phyloP scores from a whole-genome alignment of 225 moss, liverwort and hornwort species.

The Sphagnum tenellum region DNA sequence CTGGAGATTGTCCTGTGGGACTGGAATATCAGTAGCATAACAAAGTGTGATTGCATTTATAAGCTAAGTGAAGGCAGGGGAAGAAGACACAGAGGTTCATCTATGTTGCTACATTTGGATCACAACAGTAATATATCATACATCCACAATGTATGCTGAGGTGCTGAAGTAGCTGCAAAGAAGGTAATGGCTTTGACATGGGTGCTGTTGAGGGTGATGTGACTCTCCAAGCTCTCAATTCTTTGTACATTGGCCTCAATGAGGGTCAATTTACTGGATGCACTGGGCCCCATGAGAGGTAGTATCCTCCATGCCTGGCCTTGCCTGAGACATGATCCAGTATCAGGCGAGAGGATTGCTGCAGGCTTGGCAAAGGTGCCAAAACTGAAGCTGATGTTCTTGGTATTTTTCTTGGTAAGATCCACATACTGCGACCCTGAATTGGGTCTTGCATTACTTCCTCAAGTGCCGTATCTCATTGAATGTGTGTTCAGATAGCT shows the following conservation, averaged over 20 bases:
- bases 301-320: slow-evolving; percentile 67
- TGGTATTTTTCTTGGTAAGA: slow-evolving; percentile 52
- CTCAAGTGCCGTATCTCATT: slow-evolving; percentile 11
- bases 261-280: slow-evolving; percentile 80
- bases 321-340: slow-evolving; percentile 66
- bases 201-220: slow-evolving; percentile 69
- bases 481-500: not conserved
- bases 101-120: too few relatives aligned
- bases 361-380: not conserved
- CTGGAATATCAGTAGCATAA: too few relatives aligned
- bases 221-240: slow-evolving; percentile 58
- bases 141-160: slow-evolving; percentile 88
- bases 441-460: not conserved
- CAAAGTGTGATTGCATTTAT: too few relatives aligned
- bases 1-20: slow-evolving; percentile 62
- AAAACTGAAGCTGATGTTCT: slow-evolving; percentile 13
- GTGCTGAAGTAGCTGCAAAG: slow-evolving; percentile 41
- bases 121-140: not conserved
- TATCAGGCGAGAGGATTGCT: slow-evolving; percentile 13
- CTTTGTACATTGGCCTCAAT: slow-evolving; percentile 81
- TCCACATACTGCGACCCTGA: slow-evolving; percentile 54
- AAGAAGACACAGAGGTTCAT: too few relatives aligned
- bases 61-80: too few relatives aligned
- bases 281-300: slow-evolving; percentile 85
- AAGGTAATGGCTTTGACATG: slow-evolving; percentile 43